Base-by-base conservation (phyloP, 2,329 filamentous ascomycete genomes). In the Ophiostoma australiae region DNA sequence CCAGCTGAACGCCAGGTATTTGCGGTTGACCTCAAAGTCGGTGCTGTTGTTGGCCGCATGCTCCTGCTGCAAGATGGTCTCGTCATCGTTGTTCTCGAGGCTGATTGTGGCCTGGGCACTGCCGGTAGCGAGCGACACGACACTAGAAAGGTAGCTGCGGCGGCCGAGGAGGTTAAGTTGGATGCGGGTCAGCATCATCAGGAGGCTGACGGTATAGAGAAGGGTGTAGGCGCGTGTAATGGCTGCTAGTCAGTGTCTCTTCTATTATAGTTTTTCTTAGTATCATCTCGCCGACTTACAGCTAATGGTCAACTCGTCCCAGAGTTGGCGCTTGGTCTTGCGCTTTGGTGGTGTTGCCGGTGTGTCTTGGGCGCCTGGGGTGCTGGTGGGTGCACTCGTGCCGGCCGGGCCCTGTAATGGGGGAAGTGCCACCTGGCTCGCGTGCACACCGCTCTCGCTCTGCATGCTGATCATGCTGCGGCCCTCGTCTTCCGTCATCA, bases 1-100 rank as follows among this genome's bases (percentile, higher is more conserved):
- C 95, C 95, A 99, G 81, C 93, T 97, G 79, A 98, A 97, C 58
- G 94, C 96, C 68, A 99, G 84, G 78, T 98, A 99, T 77, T 92
- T 91, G 76, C 94, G 87, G 80, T 99, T 99, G 44, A 93, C 97
- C 79, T 97, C 94, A 75, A 97, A 97, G 80, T 99, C 95, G 69
- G 58, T 23, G 70, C 70, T 73, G 79, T 91, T 94, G 65, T 93
- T 93, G 78, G 96, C 93, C 4, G 89, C 86, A 76, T 94, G 91
- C 44, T 73, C 61, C 66, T 67, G 70, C 48, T 70, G 72, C 31
- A 72, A 61, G 4, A 70, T 13, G 48, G 23, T 90, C 78, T 95
- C 92, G 78, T 97, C 94, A 78, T 97, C 94, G 77, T 96, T 90
- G 79, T 98, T 95, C 81, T 97, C 93, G 23, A 98, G 85, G 76